Evolutionary conservation across 495 filamentous ascomycete species (phyloP).

Genomic region (Aspergillus kassunensis): DNA sequence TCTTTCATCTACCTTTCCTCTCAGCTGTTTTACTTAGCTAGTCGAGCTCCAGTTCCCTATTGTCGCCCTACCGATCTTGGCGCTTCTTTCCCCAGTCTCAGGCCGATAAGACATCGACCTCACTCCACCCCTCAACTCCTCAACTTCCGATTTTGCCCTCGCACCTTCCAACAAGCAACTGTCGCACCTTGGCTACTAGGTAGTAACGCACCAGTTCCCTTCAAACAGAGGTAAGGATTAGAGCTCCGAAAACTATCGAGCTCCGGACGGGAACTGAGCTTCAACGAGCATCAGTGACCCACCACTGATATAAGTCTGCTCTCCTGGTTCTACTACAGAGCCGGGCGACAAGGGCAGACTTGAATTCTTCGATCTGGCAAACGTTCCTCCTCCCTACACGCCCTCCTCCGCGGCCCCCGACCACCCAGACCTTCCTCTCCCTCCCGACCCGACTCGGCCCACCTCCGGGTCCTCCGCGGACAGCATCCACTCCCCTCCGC

Average conservation of each 20-base stretch:
- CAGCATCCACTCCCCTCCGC: conserved; percentile 9
- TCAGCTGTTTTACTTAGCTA: no score
- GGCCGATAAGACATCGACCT: no score
- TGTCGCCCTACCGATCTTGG: no score
- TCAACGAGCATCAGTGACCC: conserved; percentile 25
- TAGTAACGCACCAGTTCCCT: no score
- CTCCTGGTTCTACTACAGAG: conserved; percentile 49
- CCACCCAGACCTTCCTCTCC: conserved; percentile 48
- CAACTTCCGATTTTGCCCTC: no score
- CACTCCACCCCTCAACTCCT: no score
- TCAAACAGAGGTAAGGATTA: conserved; percentile 11
- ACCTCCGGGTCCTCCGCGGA: conserved; percentile 17
- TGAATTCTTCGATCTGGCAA: conserved; percentile 59
- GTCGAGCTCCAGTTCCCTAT: no score
- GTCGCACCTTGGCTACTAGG: no score
- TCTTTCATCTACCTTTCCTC: background rate
- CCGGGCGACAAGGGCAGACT: conserved; percentile 47
- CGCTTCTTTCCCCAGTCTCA: no score
- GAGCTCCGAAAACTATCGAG: conserved; percentile 11
- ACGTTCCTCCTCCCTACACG: conserved; percentile 45
- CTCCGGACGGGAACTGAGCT: conserved; percentile 18
- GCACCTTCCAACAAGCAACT: no score
- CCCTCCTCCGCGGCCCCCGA: conserved; percentile 57
- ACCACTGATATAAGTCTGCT: conserved; percentile 41
- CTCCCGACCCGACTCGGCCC: conserved; percentile 24